Evolutionary conservation across 352 stramenopile species (phyloP), one percentile per base, ranked within the genome.

Genomic region (Phytophthora pluvialis): DNA sequence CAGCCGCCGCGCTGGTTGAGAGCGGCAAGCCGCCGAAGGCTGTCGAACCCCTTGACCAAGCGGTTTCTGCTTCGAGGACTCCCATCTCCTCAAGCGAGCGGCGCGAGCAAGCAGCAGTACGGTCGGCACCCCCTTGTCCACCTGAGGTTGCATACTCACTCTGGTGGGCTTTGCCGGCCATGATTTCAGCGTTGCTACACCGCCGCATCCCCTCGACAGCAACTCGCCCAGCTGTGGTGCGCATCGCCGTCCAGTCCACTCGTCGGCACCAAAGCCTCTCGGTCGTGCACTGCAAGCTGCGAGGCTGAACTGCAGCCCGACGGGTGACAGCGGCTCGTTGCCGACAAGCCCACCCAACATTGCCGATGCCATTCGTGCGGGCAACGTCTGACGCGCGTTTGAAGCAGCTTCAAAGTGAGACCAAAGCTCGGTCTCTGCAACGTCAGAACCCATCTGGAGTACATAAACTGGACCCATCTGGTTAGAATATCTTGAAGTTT

Each of bases 81-180:
- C 42, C 46, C 60, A 68, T 67, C 60, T 62, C 51, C 60, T 44
- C 40, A 42, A 50, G n/a, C 31, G 7, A 45, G n/a, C 31, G 7
- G 16, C 46, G 32, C 60, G 42, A 68, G 52, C 29, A 63, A 63
- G 53, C 53, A 59, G 31, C 16, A 40, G 16, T 16, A 47, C n/a
- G 18, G 29, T 16, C 15, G 21, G 49, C 32, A 25, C 3, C 28
- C 5, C 11, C 31, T 47, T 2, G 49, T 31, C 46, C 26, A 64
- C 38, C 31, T 63, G 8, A 48, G 50, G n/a, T 68, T 72, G 64
- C 32, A 72, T 72, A 61, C 64, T 72, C 64, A 72, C 62, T 65
- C 36, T 48, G 44, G 29, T 25, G 35, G 44, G 40, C 48, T 64
- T 64, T 64, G 46, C 35, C 45, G 7, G 25, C n/a, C 29, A 39